Base-by-base conservation (phyloP, 192 early-diverging fungal genomes). In the Pilaira anomala region DNA sequence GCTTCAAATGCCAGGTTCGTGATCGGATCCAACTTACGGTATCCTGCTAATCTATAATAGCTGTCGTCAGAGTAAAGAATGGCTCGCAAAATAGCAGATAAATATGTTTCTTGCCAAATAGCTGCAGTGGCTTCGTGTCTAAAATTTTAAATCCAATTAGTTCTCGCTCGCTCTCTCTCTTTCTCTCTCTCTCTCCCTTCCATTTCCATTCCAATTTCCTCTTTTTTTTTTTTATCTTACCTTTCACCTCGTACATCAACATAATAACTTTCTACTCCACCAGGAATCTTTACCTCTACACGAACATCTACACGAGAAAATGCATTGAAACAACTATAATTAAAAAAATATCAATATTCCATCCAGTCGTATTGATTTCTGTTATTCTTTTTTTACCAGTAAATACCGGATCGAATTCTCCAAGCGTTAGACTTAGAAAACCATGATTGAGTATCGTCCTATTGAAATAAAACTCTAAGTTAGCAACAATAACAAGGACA, bases 241-340 rank as follows among this genome's bases (percentile, higher is more conserved):
- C 82, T 85, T 67, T 99, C 95, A 30, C 97, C 97, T 12, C 90
- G 79, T 28, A 90, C 72, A 52, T 95, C 94, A 11, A 99, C 88
- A 12, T 86, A 82, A 64, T 96, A 96, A 54, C 88, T 86, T 58
- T 97, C 96, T 3, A 99, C 97, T 46, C 97, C 95, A 60, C 97
- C 97, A 8, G 97, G 97, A 73, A 98, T 98, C 59, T 91, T 88
- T 25, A 99, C 94, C 74, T 97, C 93, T 22, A 99, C 97, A 29
- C 97, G 86, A 42, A 99, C 86, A 79, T 99, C 97, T 3, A 97
- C 90, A 25, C 93, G 85, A 9, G 96, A 95, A 67, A 99, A 99
- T 11, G 93, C 93, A 76, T 99, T 97, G 80, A 92, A 99, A 70
- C 94, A 92, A 78, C 97, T 94, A 78, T 14, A 48, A 8, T n/a